Percentiles rank a stretch among this genome's conserved stretches.
Conservation (phyloP, 768 basidiomycete genomes). For the Tylopilus rubrobrunneus region DNA sequence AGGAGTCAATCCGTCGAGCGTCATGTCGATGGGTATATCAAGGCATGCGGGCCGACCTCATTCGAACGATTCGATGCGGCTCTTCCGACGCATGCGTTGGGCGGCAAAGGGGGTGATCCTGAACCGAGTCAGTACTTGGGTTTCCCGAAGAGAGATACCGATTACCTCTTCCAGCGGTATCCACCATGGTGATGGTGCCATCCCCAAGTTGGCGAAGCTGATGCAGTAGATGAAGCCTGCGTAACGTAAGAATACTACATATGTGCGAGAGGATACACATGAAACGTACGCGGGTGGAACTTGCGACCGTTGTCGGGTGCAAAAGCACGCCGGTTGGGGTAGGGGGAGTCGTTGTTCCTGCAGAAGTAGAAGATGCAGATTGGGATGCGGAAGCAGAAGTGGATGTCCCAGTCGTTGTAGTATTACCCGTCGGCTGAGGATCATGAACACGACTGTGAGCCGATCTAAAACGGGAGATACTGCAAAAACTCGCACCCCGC, state of each 20-base stretch:
- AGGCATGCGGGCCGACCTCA: background rate
- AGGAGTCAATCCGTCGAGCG: background rate
- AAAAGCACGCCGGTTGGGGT: constrained; percentile 1
- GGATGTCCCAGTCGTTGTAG: background rate
- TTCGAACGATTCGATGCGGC: background rate
- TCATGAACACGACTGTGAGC: background rate
- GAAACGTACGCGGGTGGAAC: constrained; percentile 8
- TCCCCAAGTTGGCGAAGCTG: background rate
- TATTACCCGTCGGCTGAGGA: constrained; percentile 1
- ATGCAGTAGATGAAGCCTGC: background rate
- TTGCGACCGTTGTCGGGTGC: background rate
- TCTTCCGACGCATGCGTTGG: constrained; percentile 7
- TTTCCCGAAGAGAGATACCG: background rate
- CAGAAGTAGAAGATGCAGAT: background rate
- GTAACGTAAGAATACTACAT: background rate
- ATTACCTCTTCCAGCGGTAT: constrained; percentile 5
- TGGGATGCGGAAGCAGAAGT: background rate
- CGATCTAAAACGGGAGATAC: background rate
- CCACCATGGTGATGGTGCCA: background rate
- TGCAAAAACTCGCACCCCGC: background rate
- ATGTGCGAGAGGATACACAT: too few relatives aligned
- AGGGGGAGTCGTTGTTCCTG: background rate
- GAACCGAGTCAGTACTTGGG: background rate
- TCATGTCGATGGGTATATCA: background rate
- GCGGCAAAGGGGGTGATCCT: background rate